Evolutionary conservation across 129 eudicot species (phyloP).

Genomic region (Apium graveolens): DNA sequence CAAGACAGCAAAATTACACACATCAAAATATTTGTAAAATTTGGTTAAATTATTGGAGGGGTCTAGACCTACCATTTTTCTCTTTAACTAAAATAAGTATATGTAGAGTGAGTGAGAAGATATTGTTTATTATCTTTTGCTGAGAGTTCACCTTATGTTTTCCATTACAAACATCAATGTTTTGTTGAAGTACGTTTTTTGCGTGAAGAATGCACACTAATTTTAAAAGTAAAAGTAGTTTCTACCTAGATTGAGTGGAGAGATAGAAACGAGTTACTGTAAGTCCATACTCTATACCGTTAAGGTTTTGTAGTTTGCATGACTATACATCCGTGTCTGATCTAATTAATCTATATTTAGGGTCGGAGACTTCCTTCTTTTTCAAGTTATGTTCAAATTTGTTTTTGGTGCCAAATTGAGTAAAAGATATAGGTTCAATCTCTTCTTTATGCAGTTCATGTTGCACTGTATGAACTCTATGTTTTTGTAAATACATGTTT

Average conservation of each 20-base stretch:
- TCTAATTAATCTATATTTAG: background rate
- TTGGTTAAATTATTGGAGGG: background rate
- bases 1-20: background rate
- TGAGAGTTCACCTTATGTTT: background rate
- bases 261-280: background rate
- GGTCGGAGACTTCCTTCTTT: background rate
- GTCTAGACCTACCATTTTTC: background rate
- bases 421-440: slow-evolving; percentile 1
- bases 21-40: background rate
- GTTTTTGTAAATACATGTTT: background rate
- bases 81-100: background rate
- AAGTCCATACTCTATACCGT: background rate
- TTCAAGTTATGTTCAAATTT: background rate
- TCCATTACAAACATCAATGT: background rate
- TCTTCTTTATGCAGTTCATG: background rate
- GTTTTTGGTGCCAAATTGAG: background rate
- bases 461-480: background rate
- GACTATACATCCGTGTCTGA: background rate
- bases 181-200: background rate
- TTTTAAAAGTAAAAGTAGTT: background rate
- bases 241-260: background rate
- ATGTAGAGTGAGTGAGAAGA: background rate
- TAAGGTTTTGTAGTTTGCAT: background rate
- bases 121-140: background rate
- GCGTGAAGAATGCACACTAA: background rate